phyloP scores from a whole-genome alignment of 75 land plant genomes.

The Pinus tabuliformis region DNA sequence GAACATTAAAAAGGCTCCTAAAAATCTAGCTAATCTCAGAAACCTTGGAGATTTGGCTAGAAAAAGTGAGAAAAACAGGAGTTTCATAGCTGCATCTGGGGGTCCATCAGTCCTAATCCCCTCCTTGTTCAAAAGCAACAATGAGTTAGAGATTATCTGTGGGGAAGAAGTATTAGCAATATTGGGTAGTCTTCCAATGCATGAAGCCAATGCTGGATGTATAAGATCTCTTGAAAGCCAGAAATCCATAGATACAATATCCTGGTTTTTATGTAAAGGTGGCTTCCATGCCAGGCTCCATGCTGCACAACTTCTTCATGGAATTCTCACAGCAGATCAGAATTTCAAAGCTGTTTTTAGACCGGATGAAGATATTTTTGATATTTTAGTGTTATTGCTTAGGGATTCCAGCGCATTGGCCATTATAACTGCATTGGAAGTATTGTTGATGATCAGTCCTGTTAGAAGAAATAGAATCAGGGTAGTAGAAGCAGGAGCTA shows the following conservation, averaged over 20 bases:
- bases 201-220: neutral
- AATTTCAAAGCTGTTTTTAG: slow-evolving; percentile 4
- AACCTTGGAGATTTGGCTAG: slow-evolving; percentile 33
- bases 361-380: slow-evolving; percentile 3
- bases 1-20: neutral
- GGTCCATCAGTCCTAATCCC: neutral
- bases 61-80: slow-evolving; percentile 53
- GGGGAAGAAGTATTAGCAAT: slow-evolving; percentile 1
- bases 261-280: slow-evolving; percentile 7
- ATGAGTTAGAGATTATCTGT: neutral
- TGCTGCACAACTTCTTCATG: slow-evolving; percentile 7
- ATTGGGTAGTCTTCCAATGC: neutral
- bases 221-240: slow-evolving; percentile 1
- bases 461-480: slow-evolving; percentile 51
- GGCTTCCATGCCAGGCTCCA: slow-evolving; percentile 1
- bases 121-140: neutral
- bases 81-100: slow-evolving; percentile 19
- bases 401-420: neutral
- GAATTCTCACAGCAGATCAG: slow-evolving; percentile 5
- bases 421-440: slow-evolving; percentile 21
- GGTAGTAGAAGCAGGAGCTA: slow-evolving; percentile 31
- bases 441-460: slow-evolving; percentile 21
- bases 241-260: neutral
- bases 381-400: neutral
- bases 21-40: neutral